These are phyloP conservation scores for Rhizophora mangle DNA, from an alignment of 345 rosid species.

Conservation along the genomic window DNA sequence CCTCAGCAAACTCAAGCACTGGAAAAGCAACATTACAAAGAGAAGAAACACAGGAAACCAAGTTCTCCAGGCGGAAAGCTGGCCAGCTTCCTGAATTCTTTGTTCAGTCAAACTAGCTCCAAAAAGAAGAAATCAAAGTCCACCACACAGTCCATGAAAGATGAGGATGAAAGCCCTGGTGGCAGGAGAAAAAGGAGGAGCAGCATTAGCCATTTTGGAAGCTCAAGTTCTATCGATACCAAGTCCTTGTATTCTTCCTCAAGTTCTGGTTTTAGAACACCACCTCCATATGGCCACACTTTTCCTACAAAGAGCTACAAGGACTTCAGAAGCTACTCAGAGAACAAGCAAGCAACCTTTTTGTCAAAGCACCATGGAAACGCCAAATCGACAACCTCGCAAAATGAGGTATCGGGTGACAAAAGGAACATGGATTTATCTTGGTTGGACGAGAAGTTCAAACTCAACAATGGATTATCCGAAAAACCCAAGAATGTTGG, in stretches of 20 bases:
- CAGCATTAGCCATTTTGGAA: conserved; percentile 83
- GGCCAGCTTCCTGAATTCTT: conserved; percentile 85
- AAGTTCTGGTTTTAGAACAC: conserved; percentile 71
- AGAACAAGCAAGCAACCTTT: conserved; percentile 44
- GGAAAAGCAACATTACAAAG: conserved; percentile 46
- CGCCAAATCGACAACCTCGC: conserved; percentile 6
- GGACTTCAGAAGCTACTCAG: conserved; percentile 49
- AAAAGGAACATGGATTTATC: conserved; percentile 21
- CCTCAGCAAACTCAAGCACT: conserved; percentile 33
- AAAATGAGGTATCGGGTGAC: conserved; percentile 24
- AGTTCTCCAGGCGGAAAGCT: conserved; percentile 88
- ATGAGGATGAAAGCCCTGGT: conserved; percentile 63
- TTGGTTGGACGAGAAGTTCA: conserved; percentile 18
- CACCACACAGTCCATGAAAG: conserved; percentile 44
- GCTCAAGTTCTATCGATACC: conserved; percentile 48
- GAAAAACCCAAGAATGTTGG: conserved; percentile 11
- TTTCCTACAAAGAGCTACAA: conserved; percentile 51
- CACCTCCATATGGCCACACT: conserved; percentile 58
- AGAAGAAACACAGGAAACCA: conserved; percentile 71
- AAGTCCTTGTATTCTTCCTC: conserved; percentile 61
- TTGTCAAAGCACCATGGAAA: conserved; percentile 26
- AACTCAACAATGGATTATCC: conserved; percentile 1
- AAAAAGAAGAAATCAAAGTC: conserved; percentile 67
- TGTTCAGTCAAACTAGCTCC: conserved; percentile 70
- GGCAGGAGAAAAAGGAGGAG: conserved; percentile 76